Evolutionary conservation across 2,329 filamentous ascomycete genomes (phyloP), one percentile per base, ranked within the genome.

Genomic region (Onygena corvina): DNA sequence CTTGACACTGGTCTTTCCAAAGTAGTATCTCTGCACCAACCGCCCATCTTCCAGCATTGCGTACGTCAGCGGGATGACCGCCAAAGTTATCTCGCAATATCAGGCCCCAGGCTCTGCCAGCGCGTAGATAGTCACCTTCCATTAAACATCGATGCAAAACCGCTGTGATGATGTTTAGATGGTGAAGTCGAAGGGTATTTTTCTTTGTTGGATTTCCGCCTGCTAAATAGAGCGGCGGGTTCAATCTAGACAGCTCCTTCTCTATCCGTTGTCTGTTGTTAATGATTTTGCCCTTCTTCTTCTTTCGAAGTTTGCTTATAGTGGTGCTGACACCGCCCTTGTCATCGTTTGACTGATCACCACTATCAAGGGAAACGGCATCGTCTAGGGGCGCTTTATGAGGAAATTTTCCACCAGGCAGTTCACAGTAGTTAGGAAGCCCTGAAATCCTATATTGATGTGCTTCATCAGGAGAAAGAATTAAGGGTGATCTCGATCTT

Each of bases 1-100:
- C 12, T 53, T 54, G 16, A 11, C 16, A 50, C 1, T 25, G 57
- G 56, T 59, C 67, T 60, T 66, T 66, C 12, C 83, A 77, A 67
- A 94, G 79, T 50, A 94, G 67, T 16, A 95, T 77, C 66, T 94
- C 89, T 1, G 86, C 86, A 0, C 86, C 88, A 38, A 94, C 75
- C 11, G 82, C 82, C 90, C 89, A 95, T 55, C 84, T 75, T 30
- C 79, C 76, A 58, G 81, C 75, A 16, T 71, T 71, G 33, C 87
- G 77, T 44, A 90, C 64, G 61, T 94, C 86, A 16, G 89, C 71
- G 4, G 69, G 67, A 44, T 66, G 64, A 2, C 79, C 79, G 50
- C 67, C 60, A 20, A 81, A 69, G 46, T 74, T 76, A 42, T 79
- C 74, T 45, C 83, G 76, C 42, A 88, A 63, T 27, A 94, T 72